Base-by-base conservation (phyloP, 129 eudicot genomes). In the Daucus carota region DNA sequence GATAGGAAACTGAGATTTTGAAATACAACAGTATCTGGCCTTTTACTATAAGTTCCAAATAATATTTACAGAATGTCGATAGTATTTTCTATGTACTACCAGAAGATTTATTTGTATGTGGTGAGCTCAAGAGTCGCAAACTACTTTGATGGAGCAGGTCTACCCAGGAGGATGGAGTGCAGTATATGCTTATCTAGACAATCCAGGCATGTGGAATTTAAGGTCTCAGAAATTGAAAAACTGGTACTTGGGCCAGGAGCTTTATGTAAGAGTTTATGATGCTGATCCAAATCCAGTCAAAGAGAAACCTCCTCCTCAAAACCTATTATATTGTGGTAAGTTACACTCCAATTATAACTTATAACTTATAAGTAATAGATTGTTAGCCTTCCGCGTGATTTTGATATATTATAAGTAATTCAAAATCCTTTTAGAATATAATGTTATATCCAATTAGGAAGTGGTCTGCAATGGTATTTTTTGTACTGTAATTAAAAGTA, bases 181-280 rank as follows among this genome's bases (percentile, higher is more conserved):
- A n/a, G 92, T 87, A 15, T 90, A 90, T 80, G 87, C 77, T 17
- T 87, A 83, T 46, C 78, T 87, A 17, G 96, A 90, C 80, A 90
- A 90, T 70, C 92, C 92, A 0, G 92, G 96, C 50, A 90, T 87
- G 92, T 90, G 96, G 96, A 90, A 90, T 78, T 74, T 90, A 65
- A 85, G 96, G 52, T 87, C 96, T 52, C 96, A 90, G 52, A 78
- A 84, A 11, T 52, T 90, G 74, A 83, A 82, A 44, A 75, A 85
- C 66, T 90, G 96, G 96, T 90, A 85, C 75, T 71, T 85, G 32
- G 96, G 92, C 14, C 96, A 87, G 85, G 92, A 87, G 73, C 86
- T 90, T 45, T 90, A 85, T 59, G 69, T 87, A 33, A 76, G 92
- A 73, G 96, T 90, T 76, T 80, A 81, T 75, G 92, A 90, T 75